Base-by-base conservation (phyloP, 441 rosid genomes). In the Mallotus japonicus region DNA sequence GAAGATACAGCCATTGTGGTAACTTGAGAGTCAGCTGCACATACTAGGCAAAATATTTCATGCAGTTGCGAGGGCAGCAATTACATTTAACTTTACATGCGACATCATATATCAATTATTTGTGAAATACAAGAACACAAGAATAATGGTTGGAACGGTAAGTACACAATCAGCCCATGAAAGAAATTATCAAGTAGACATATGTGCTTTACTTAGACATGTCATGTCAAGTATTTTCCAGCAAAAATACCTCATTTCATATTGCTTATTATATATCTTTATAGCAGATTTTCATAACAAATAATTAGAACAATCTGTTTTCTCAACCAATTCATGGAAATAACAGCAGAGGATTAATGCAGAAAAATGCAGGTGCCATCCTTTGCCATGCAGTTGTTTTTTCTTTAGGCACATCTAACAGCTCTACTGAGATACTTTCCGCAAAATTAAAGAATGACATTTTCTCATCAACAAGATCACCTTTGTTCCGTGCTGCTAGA, bases 331-430 rank as follows among this genome's bases (percentile, higher is more conserved):
- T 20, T 14, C 28, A 37, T 40, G 51, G 40, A 58, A 57, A 69
- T 40, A 57, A 22, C 16, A 49, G 13, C 44, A 14, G 22, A 54
- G 6, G 49, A 69, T 32, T 14, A 57, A 13, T 40, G 40, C 40
- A 37, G 40, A 37, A 37, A 37, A 4, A 37, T 37, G 5, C 6
- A 37, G 40, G 40, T 37, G 40, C 6, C 40, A 37, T 37, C 40
- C 6, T 37, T 37, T 32, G 47, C 46, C 28, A 17, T 28, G 47
- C 17, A 51, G 47, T 54, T 54, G 28, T 56, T 2, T 54, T 37
- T 49, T 65, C 19, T 59, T 37, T 73, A 58, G 50, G 71, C 42
- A 20, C 59, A 58, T 37, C 14, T 65, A 50, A 58, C 47, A 46
- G 63, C 46, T 72, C 56, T n/a, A 66, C 24, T 22, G 1, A 16